Evolutionary conservation across 2,329 filamentous ascomycete genomes (phyloP).

Genomic region (Penicillium nordicum): DNA sequence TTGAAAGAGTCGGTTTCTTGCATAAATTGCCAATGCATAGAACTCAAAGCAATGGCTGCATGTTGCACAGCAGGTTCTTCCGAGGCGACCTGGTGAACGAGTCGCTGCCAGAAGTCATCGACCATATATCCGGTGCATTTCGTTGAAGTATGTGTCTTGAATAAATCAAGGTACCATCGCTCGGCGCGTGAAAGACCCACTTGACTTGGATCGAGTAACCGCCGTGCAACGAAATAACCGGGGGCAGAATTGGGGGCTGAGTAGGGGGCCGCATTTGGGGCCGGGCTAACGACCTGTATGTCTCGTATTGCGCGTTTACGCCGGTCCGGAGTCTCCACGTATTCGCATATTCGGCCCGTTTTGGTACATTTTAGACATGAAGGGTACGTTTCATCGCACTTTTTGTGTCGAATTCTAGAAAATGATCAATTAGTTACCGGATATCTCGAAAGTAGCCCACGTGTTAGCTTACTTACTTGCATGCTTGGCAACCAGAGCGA

Average conservation of each 20-base stretch:
- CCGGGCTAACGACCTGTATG: not conserved
- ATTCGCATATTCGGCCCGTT: not conserved
- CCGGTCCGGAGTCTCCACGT: not conserved
- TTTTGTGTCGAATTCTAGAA: not conserved
- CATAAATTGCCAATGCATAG: not conserved
- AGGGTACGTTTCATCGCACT: not conserved
- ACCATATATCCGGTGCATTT: not conserved
- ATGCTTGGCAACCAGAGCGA: not conserved
- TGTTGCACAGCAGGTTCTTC: not conserved
- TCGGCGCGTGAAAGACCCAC: not conserved
- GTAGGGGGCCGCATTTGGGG: not conserved
- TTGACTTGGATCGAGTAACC: not conserved
- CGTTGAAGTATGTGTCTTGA: not conserved
- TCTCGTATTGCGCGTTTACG: not conserved
- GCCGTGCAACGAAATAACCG: not conserved
- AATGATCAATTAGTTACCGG: not conserved
- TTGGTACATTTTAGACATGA: not conserved
- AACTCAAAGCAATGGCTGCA: not conserved
- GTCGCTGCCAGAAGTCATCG: slow-evolving; percentile 1
- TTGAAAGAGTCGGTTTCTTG: not conserved
- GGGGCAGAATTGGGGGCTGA: not conserved
- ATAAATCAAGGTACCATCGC: not conserved
- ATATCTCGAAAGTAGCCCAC: not conserved
- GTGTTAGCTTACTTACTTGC: not conserved
- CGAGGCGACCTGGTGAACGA: slow-evolving; percentile 1